Evolutionary conservation across 2,329 filamentous ascomycete genomes (phyloP).

Genomic region (Cordyceps fumosorosea): DNA sequence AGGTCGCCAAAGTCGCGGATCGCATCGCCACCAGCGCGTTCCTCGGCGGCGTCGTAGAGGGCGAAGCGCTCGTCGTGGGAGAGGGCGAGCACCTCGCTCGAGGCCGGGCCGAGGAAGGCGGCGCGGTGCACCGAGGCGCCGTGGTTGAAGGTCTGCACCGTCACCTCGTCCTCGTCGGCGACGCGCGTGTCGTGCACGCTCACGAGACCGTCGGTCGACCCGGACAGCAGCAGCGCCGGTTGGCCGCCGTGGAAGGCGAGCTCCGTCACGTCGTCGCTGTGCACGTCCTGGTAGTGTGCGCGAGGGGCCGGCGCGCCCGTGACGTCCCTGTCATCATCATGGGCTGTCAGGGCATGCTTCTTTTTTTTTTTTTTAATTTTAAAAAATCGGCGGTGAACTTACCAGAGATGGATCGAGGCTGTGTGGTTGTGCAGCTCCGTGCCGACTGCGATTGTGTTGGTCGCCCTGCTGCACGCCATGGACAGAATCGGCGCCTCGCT

Average conservation of each 20-base stretch:
- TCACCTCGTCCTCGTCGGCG: conserved; percentile 68
- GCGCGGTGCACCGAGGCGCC: conserved; percentile 67
- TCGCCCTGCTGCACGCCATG: conserved; percentile 51
- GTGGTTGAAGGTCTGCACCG: conserved; percentile 74
- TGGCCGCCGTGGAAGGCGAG: conserved; percentile 52
- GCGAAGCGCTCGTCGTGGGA: conserved; percentile 75
- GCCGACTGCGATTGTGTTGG: conserved; percentile 60
- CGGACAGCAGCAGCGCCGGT: conserved; percentile 60
- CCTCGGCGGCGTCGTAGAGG: conserved; percentile 63
- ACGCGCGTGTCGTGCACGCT: conserved; percentile 69
- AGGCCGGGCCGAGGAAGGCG: conserved; percentile 53
- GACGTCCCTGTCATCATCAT: conserved; percentile 45
- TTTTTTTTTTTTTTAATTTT: too few species aligned
- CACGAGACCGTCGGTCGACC: conserved; percentile 73
- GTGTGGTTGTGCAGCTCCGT: conserved; percentile 63
- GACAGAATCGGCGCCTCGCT: conserved; percentile 51
- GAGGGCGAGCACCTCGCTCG: conserved; percentile 61
- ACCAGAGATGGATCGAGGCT: conserved; percentile 58
- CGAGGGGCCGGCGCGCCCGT: conserved; percentile 40
- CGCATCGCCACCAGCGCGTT: conserved; percentile 50
- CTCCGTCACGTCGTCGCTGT: conserved; percentile 62
- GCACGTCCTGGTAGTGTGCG: conserved; percentile 55
- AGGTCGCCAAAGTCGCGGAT: conserved; percentile 61
- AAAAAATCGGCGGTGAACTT: conserved; percentile 15
- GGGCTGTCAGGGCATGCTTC: not conserved